Evolutionary conservation across 2,329 filamentous ascomycete genomes (phyloP), one percentile per base, ranked within the genome.

Genomic region (Dothidotthia symphoricarpi): DNA sequence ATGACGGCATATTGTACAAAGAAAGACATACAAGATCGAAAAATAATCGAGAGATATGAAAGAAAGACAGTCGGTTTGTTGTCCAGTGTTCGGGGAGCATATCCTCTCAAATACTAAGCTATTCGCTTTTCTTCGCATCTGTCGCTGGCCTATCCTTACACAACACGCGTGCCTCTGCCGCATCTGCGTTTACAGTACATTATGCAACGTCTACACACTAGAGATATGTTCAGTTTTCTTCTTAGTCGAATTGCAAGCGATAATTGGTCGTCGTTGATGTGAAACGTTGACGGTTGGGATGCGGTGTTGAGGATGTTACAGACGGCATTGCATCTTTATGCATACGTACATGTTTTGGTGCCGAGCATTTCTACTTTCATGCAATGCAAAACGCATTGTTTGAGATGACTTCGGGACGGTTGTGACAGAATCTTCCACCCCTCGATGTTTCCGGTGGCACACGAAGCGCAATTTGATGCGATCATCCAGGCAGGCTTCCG

Each of bases 1-100:
- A 53, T 6, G 53, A 53, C 4, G 53, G 53, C 53, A 57, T 56
- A 4, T 6, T 34, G 26, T 16, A 34, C 7, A 24, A 8, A 31
- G 25, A 13, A 31, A 27, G 6, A 19, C 10, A 4, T n/a, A 28
- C 39, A 45, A 26, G 22, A 40, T 10, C n/a, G 28, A 34, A 24
- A 31, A 26, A 30, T 24, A 16, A 34, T 36, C 10, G 36, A 36
- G 12, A 14, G 3, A 29, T 17, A 4, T 7, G 15, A 38, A 35
- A 27, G 28, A 29, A 31, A 13, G 31, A 36, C 13, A 9, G 26
- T 15, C 25, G 29, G 19, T 24, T 29, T 24, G 31, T 19, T 22
- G 29, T 10, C 11, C 17, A 27, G 22, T 16, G 25, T 33, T 26
- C 28, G 11, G 17, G 39, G 41, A 16, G 9, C 24, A 38, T 26